A percentile compares a stretch with the other conserved stretches of the same genome.
These are phyloP conservation scores for Arctium lappa DNA, from an alignment of 129 eudicot genomes.

Conservation along the genomic window DNA sequence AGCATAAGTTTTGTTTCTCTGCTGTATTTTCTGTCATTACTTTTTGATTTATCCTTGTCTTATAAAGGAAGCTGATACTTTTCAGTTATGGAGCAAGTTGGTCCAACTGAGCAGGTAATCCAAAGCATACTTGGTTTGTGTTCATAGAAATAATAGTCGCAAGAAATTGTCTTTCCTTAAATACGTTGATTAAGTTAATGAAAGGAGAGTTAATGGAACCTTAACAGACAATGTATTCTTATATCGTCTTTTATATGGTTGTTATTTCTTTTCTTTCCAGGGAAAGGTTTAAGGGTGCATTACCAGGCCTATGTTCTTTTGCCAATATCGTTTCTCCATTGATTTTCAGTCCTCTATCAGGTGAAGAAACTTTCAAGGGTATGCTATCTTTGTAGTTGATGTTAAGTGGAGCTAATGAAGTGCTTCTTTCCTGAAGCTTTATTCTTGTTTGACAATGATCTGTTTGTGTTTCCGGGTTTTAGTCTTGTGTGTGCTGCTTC, in stretches of 20 bases:
- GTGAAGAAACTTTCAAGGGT: background rate
- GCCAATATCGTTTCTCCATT: slow-evolving; percentile 70
- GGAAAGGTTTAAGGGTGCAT: slow-evolving; percentile 90
- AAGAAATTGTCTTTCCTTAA: background rate
- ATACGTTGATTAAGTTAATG: background rate
- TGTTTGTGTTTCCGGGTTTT: slow-evolving; percentile 83
- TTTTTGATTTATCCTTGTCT: background rate
- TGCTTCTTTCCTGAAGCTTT: slow-evolving; percentile 44
- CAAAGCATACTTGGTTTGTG: background rate
- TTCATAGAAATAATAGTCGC: background rate
- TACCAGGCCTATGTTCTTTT: slow-evolving; percentile 75
- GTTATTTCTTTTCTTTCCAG: slow-evolving; percentile 16
- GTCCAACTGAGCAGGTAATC: slow-evolving; percentile 80
- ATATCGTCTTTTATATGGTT: background rate
- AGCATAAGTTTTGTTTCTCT: slow-evolving; percentile 48
- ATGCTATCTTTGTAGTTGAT: background rate
- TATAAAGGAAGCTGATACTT: background rate
- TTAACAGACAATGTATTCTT: background rate
- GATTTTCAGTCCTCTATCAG: slow-evolving; percentile 57
- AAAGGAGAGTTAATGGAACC: background rate
- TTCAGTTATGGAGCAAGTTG: slow-evolving; percentile 80
- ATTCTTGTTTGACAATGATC: slow-evolving; percentile 73
- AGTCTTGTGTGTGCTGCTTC: slow-evolving; percentile 70
- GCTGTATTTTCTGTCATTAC: background rate
- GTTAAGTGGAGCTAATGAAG: slow-evolving; percentile 1